phyloP scores from a whole-genome alignment of 305 asterid genomes.

The Rubia balearica region DNA sequence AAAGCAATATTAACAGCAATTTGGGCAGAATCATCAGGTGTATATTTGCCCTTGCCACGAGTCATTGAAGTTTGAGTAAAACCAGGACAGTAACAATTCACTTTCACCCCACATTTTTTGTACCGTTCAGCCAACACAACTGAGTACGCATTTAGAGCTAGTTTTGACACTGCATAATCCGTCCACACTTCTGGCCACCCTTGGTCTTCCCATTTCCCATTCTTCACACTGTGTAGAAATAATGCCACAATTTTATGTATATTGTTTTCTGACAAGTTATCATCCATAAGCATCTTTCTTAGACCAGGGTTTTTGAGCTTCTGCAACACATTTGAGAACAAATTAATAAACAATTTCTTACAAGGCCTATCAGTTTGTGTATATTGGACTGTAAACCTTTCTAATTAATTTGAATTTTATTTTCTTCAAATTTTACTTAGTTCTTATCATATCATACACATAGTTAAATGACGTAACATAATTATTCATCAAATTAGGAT shows the following conservation, averaged over 20 bases:
- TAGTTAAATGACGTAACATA: too few relatives aligned
- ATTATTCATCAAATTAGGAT: too few relatives aligned
- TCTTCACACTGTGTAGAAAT: slow-evolving; percentile 45
- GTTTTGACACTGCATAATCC: slow-evolving; percentile 66
- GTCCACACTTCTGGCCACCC: slow-evolving; percentile 82
- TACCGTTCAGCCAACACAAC: slow-evolving; percentile 41
- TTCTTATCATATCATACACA: too few relatives aligned
- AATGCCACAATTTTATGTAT: slow-evolving; percentile 36
- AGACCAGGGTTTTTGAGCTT: slow-evolving; percentile 44
- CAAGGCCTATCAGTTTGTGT: too few relatives aligned
- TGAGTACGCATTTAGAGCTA: slow-evolving; percentile 62
- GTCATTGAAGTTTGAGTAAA: slow-evolving; percentile 73
- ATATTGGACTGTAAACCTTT: too few relatives aligned
- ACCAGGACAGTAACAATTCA: slow-evolving; percentile 74
- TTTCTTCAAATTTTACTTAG: too few relatives aligned
- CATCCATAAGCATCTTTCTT: slow-evolving; percentile 37
- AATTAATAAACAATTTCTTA: too few relatives aligned
- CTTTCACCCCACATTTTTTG: slow-evolving; percentile 28
- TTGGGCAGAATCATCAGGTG: slow-evolving; percentile 44
- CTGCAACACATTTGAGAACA: slow-evolving; percentile 23
- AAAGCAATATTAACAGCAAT: slow-evolving; percentile 35
- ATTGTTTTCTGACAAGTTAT: slow-evolving; percentile 33
- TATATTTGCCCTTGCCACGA: slow-evolving; percentile 46
- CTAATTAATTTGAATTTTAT: too few relatives aligned
- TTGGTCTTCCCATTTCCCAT: slow-evolving; percentile 43